These are phyloP conservation scores for Podospora anserina DNA, from an alignment of 495 filamentous ascomycete species.

Conservation along the genomic window DNA sequence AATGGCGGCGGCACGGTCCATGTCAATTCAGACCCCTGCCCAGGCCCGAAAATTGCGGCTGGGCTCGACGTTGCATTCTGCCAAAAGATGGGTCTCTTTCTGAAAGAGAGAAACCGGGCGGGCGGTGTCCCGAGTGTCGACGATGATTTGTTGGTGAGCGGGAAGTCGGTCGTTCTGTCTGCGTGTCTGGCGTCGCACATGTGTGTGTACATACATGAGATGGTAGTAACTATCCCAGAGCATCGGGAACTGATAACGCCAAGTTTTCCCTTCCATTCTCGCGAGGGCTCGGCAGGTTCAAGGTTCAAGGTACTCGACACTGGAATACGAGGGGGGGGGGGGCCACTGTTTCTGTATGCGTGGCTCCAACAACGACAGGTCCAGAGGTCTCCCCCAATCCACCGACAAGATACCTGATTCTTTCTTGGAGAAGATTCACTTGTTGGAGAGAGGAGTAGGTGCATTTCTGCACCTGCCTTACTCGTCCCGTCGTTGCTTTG, in stretches of 20 bases:
- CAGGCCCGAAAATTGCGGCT: constrained; percentile 19
- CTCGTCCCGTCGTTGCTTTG: not conserved
- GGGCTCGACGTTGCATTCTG: constrained; percentile 8
- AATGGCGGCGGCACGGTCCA: constrained; percentile 11
- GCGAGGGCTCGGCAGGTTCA: not conserved
- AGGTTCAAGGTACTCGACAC: constrained; percentile 14
- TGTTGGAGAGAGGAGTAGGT: no score
- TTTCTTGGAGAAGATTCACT: not conserved
- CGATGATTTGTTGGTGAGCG: not conserved
- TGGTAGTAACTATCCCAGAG: not conserved
- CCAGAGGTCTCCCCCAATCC: not conserved
- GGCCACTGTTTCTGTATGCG: constrained; percentile 15
- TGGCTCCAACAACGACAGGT: constrained; percentile 19
- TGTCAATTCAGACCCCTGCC: constrained; percentile 1
- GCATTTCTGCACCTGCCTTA: not conserved
- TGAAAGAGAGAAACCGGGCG: not conserved
- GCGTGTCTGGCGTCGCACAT: constrained; percentile 9
- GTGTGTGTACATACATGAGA: not conserved
- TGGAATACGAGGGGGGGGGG: constrained; percentile 15
- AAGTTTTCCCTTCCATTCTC: not conserved
- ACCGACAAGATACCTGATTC: not conserved
- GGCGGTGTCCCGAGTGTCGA: not conserved
- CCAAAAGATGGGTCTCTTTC: no score
- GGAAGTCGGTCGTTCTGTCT: not conserved
- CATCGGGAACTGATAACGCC: constrained; percentile 9